Conservation (phyloP, 1,139 yeast genomes). For the Yamadazyma mexicana region DNA sequence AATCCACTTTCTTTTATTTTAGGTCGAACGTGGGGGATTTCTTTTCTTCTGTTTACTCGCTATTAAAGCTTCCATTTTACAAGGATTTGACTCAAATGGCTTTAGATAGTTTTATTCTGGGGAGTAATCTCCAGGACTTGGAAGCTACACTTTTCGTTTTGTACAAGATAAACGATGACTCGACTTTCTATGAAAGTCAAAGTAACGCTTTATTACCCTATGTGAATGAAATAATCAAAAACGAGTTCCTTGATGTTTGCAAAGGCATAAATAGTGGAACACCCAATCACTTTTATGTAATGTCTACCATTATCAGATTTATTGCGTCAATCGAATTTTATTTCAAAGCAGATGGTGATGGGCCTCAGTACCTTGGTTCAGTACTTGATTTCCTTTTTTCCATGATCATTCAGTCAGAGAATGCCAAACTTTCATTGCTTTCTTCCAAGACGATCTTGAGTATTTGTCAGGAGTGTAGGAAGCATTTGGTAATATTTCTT, state of each 20-base stretch:
- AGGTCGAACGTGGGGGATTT: constrained; percentile 76
- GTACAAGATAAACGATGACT: constrained; percentile 52
- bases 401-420: constrained; percentile 25
- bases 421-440: constrained; percentile 24
- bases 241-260: constrained; percentile 22
- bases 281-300: constrained; percentile 11
- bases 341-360: constrained; percentile 36
- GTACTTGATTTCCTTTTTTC: constrained; percentile 51
- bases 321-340: constrained; percentile 58
- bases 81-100: constrained; percentile 49
- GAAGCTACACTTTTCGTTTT: constrained; percentile 73
- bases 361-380: constrained; percentile 39
- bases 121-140: constrained; percentile 30
- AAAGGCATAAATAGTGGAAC: constrained; percentile 13
- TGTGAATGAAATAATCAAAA: constrained; percentile 25
- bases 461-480: constrained; percentile 62
- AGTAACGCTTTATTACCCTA: constrained; percentile 24
- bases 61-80: constrained; percentile 59
- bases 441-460: constrained; percentile 61
- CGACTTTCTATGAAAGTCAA: constrained; percentile 40
- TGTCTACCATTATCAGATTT: constrained; percentile 49
- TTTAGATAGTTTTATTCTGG: constrained; percentile 12
- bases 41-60: constrained; percentile 66
- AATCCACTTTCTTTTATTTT: constrained; percentile 60
- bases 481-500: constrained; percentile 44